Percentiles rank a stretch among this genome's conserved stretches.
phyloP scores from a whole-genome alignment of 108 stramenopile species.

The Asterionellopsis glacialis region DNA sequence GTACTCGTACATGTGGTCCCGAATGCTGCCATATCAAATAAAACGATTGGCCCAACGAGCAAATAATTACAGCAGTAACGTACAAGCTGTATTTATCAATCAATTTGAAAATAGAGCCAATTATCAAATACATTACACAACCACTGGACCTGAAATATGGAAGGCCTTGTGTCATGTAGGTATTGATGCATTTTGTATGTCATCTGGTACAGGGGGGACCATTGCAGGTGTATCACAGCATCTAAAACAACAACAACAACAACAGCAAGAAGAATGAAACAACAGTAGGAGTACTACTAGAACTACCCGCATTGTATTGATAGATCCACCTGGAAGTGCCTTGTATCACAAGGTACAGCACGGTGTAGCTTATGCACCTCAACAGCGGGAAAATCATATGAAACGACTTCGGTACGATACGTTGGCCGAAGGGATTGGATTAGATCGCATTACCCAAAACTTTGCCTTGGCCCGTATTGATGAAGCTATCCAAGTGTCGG shows the following conservation, averaged over 20 bases:
- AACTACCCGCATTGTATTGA: slow-evolving; percentile 85
- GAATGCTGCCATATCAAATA: slow-evolving; percentile 84
- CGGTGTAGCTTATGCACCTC: slow-evolving; percentile 85
- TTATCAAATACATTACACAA: slow-evolving; percentile 69
- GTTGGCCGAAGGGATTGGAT: slow-evolving; percentile 93
- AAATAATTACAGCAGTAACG: neutral
- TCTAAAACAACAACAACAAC: slow-evolving; percentile 48
- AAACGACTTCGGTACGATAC: slow-evolving; percentile 93
- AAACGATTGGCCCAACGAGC: slow-evolving; percentile 41
- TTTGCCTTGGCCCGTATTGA: slow-evolving; percentile 72
- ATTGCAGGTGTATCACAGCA: slow-evolving; percentile 86
- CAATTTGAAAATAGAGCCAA: slow-evolving; percentile 95
- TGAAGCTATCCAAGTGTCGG: slow-evolving; percentile 58
- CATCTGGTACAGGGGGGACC: slow-evolving; percentile 94
- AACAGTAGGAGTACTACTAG: too few species aligned
- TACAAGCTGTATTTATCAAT: slow-evolving; percentile 84
- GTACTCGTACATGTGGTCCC: slow-evolving; percentile 77
- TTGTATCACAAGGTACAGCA: slow-evolving; percentile 85
- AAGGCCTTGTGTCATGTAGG: slow-evolving; percentile 15
- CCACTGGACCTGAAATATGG: slow-evolving; percentile 91
- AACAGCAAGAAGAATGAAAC: too few species aligned
- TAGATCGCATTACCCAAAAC: slow-evolving; percentile 92
- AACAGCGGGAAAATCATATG: slow-evolving; percentile 79
- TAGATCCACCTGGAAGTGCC: slow-evolving; percentile 91
- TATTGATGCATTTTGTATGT: slow-evolving; percentile 97